Evolutionary conservation across 352 stramenopile species (phyloP), one percentile per base, ranked within the genome.

Genomic region (Globisporangium cystogenes): DNA sequence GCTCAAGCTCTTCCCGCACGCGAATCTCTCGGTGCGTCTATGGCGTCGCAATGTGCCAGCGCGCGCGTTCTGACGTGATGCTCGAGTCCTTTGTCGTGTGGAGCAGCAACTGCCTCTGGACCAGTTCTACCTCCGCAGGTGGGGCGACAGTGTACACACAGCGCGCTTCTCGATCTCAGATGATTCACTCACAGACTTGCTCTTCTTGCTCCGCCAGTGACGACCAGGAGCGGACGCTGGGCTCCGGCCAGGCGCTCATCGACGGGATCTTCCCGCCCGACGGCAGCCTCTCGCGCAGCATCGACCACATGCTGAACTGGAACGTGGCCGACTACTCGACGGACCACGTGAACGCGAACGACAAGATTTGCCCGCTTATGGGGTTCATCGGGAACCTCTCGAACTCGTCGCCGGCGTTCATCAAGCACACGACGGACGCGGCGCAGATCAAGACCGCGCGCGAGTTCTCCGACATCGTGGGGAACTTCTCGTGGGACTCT

Each of bases 141-240:
- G 16, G 2, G 43, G 45, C 3, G 5, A 26, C 4, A 0, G 1
- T 27, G 23, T 40, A 5, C 23, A 8, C 33, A 16, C 2, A 16
- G 14, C 0, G 33, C 12, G 16, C 33, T 4, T 18, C 2, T 12
- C 14, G 12, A 18, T 39, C 33, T 39, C 33, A 12, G 12, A 39
- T 39, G 33, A 10, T 15, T 6, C 39, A 41, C 40, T 27, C 40
- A n/a, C 23, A 21, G 14, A 48, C 24, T 20, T n/a, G 5, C 7
- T 5, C 23, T 35, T 39, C 12, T 12, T 16, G 1, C 33, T 11
- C 15, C 14, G 1, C 24, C 21, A 92, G 81, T 57, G 83, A 94
- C 46, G 83, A 94, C 56, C 69, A 94, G 62, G 83, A 94, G 56
- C 75, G 83, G 12, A 94, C 83, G 14, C 57, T 94, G 6, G 83